Conservation (phyloP, 345 rosid genomes). For the Brassica nigra region DNA sequence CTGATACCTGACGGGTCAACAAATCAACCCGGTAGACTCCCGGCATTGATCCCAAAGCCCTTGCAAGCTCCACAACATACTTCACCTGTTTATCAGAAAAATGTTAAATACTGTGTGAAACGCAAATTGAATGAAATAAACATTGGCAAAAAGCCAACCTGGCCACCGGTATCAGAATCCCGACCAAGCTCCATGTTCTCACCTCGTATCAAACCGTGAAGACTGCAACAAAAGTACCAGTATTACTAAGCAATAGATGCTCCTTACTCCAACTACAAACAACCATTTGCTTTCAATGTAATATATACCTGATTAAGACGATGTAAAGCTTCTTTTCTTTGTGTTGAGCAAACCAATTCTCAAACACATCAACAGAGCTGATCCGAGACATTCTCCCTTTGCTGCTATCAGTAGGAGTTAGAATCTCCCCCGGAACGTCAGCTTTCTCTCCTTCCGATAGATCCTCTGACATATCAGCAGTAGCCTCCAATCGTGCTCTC, state of each 20-base stretch:
- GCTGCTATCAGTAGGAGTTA: constrained; percentile 53
- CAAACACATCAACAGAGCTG: constrained; percentile 66
- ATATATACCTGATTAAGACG: constrained; percentile 63
- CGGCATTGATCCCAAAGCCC: constrained; percentile 75
- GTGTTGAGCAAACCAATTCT: constrained; percentile 61
- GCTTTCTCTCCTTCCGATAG: constrained; percentile 77
- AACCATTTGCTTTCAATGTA: neutral
- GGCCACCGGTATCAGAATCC: constrained; percentile 84
- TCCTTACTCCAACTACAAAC: neutral
- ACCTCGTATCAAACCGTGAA: constrained; percentile 74
- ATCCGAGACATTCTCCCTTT: constrained; percentile 58
- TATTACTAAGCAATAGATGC: neutral
- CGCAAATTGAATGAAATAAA: neutral
- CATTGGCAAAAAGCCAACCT: constrained; percentile 43
- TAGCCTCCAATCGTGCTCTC: constrained; percentile 69
- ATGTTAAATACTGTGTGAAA: neutral
- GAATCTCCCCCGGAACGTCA: constrained; percentile 52
- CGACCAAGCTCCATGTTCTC: constrained; percentile 84
- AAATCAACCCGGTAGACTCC: constrained; percentile 77
- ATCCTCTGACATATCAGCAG: constrained; percentile 82
- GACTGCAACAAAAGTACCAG: constrained; percentile 48
- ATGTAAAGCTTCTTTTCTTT: constrained; percentile 71
- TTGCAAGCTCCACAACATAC: constrained; percentile 81
- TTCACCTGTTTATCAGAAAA: constrained; percentile 51
- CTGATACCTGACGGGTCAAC: constrained; percentile 67